Base-by-base conservation (phyloP, 2,329 filamentous ascomycete species). In the Fusarium sambucinum region DNA sequence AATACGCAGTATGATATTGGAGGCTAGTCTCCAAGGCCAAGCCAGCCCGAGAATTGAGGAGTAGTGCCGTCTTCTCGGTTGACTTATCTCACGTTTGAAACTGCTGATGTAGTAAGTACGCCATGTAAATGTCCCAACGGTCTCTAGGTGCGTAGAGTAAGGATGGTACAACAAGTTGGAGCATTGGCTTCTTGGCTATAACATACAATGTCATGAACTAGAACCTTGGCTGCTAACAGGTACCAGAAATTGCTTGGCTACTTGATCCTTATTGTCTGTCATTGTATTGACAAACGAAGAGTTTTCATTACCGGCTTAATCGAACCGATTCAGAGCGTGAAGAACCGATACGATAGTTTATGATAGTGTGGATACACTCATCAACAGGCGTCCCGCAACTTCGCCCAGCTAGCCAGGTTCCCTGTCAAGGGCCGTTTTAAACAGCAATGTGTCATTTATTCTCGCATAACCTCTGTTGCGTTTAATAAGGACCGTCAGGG, bases 341-440 rank as follows among this genome's bases (percentile, higher is more conserved):
- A 52, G 51, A 68, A 54, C 66, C 55, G 59, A 63, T 55, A 48
- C 41, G 56, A 66, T 14, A 25, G 27, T 47, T 67, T 55, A 45
- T 42, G 13, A 45, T 42, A 9, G 41, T 63, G 57, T 69, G 66
- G 66, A 62, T 69, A 69, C 66, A 30, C 35, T 67, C 66, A 53
- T 45, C 46, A 44, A 57, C 51, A 42, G 55, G 59, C 55, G 32
- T 63, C 40, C 50, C 45, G 69, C 58, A 52, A 37, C 50, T 55
- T 63, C 14, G 29, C 37, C 21, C 40, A 42, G 23, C 25, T 37
- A 21, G 23, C 41, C 38, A 48, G 35, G 48, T 51, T 55, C 21
- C 25, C 19, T 44, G 53, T 40, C 46, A 30, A 59, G 32, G 23
- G 33, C 52, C 66, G 21, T 53, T 41, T 45, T 59, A 66, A 54